A percentile compares a stretch with the other conserved stretches of the same genome.
Evolutionary conservation across 2,329 filamentous ascomycete genomes (phyloP).

Genomic region (Epichloe gansuensis): DNA sequence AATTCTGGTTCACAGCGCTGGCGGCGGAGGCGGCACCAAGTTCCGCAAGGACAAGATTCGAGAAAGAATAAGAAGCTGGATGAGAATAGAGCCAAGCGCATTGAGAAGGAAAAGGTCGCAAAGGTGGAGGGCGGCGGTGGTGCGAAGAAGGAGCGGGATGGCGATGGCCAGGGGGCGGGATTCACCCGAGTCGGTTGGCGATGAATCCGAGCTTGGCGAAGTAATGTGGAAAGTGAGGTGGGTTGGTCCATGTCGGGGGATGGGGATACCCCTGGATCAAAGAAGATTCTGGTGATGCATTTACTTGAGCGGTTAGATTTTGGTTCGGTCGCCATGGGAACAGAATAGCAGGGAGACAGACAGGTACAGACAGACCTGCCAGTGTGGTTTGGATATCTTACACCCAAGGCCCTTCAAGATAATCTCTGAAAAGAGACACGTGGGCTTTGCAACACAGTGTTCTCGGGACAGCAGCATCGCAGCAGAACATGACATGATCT

Average conservation of each 20-base stretch:
- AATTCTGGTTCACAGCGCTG: slow-evolving; percentile 45
- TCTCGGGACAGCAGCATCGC: too few relatives aligned
- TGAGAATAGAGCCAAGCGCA: slow-evolving; percentile 43
- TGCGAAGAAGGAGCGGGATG: slow-evolving; percentile 15
- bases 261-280: too few relatives aligned
- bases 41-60: slow-evolving; percentile 64
- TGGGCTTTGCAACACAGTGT: too few relatives aligned
- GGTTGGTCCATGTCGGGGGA: too few relatives aligned
- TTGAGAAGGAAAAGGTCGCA: slow-evolving; percentile 32
- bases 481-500: too few relatives aligned
- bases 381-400: too few relatives aligned
- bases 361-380: too few relatives aligned
- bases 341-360: too few relatives aligned
- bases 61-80: slow-evolving; percentile 77
- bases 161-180: slow-evolving; percentile 20
- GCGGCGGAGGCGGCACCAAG: slow-evolving; percentile 70
- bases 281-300: not conserved
- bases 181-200: slow-evolving; percentile 41
- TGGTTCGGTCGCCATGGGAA: too few relatives aligned
- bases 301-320: too few relatives aligned
- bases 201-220: slow-evolving; percentile 7
- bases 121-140: slow-evolving; percentile 18
- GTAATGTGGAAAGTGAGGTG: not conserved
- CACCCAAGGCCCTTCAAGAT: too few relatives aligned
- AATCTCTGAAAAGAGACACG: too few relatives aligned